Conservation (phyloP, 2,329 filamentous ascomycete species). For the Paecilomyces niveus region DNA sequence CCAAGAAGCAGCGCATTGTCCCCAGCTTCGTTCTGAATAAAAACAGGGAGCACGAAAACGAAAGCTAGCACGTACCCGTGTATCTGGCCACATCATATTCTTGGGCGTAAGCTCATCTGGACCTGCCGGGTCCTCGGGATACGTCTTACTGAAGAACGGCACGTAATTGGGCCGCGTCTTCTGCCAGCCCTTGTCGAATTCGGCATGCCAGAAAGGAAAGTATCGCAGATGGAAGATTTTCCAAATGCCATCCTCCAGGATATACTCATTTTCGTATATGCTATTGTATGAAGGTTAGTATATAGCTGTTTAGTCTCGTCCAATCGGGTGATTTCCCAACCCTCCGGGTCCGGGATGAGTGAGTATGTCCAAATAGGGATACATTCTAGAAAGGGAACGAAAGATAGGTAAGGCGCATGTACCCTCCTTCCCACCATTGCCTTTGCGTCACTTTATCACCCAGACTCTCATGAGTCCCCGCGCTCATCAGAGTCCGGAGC, state of each 20-base stretch:
- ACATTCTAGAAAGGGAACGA: background rate
- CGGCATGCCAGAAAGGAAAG: conserved; percentile 53
- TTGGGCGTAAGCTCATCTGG: conserved; percentile 49
- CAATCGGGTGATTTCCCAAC: background rate
- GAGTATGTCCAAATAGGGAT: background rate
- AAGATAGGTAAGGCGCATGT: background rate
- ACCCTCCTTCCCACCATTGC: conserved; percentile 53
- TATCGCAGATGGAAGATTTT: conserved; percentile 49
- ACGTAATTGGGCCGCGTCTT: conserved; percentile 49
- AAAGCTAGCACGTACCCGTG: conserved; percentile 30
- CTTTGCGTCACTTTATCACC: conserved; percentile 44
- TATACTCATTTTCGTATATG: conserved; percentile 54
- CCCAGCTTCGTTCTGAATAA: too few species aligned
- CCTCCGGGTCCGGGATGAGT: too few species aligned
- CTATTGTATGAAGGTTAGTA: background rate
- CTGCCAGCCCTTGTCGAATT: conserved; percentile 48
- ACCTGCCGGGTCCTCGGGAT: conserved; percentile 44
- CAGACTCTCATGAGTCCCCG: conserved; percentile 48
- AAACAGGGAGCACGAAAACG: background rate
- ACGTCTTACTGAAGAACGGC: conserved; percentile 43
- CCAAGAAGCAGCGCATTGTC: too few species aligned
- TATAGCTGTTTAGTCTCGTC: background rate
- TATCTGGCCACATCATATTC: conserved; percentile 52
- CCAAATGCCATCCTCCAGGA: conserved; percentile 50
- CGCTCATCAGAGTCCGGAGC: conserved; percentile 50